Conservation (phyloP, 2,329 filamentous ascomycete genomes). For the Xylaria hypoxylon region DNA sequence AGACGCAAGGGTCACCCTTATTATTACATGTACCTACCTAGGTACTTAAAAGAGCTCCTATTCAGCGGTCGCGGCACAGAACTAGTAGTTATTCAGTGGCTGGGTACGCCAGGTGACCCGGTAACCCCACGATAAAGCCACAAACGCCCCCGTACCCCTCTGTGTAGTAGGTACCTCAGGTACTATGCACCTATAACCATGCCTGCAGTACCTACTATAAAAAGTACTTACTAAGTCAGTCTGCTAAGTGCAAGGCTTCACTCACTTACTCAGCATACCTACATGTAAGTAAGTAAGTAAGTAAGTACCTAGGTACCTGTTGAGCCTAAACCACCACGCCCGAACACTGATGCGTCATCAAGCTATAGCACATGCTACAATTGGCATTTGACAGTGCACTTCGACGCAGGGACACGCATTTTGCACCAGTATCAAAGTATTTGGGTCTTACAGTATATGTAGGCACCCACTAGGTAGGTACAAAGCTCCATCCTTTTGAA, state of each 20-base stretch:
- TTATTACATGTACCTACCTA: slow-evolving; percentile 17
- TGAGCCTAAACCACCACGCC: no score
- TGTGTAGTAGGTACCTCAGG: neutral
- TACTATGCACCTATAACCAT: neutral
- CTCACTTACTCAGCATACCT: no score
- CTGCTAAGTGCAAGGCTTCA: no score
- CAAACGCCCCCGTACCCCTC: slow-evolving; percentile 27
- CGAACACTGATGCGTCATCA: no score
- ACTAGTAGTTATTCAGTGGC: slow-evolving; percentile 29
- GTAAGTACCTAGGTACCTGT: no score
- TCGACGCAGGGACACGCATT: no score
- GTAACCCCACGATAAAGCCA: slow-evolving; percentile 33
- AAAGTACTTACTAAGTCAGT: no score
- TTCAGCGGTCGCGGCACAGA: slow-evolving; percentile 28
- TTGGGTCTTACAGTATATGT: neutral
- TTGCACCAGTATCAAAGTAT: no score
- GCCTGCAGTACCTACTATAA: neutral
- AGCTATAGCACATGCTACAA: no score
- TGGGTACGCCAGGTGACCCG: slow-evolving; percentile 35
- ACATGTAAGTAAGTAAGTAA: no score
- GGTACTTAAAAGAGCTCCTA: slow-evolving; percentile 25
- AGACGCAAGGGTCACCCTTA: slow-evolving; percentile 32
- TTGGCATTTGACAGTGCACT: no score
- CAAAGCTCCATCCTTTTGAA: slow-evolving; percentile 8
- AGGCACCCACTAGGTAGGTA: slow-evolving; percentile 3